phyloP scores from a whole-genome alignment of 176 grass and related monocot species.

The Aegilops longissima region DNA sequence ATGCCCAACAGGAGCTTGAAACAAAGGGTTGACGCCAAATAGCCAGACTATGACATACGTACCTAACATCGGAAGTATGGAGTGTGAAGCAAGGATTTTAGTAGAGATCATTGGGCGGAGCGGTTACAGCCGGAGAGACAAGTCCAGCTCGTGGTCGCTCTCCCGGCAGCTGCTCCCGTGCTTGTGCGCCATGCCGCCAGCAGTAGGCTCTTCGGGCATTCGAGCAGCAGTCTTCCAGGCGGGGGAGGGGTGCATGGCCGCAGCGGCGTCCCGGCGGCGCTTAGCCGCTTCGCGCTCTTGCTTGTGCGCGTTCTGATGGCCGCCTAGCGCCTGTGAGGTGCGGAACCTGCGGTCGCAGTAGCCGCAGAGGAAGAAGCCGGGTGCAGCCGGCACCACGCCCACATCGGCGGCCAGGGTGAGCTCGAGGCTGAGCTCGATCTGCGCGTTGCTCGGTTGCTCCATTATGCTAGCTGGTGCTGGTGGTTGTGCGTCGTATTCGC shows the following conservation, averaged over 20 bases:
- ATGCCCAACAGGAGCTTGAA: no score
- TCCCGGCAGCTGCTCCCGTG: neutral
- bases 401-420: no score
- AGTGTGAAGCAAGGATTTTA: no score
- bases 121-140: slow-evolving; percentile 50
- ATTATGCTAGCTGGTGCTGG: no score
- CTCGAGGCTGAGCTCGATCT: no score
- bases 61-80: no score
- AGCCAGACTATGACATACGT: no score
- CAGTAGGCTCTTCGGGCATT: neutral
- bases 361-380: slow-evolving; percentile 75
- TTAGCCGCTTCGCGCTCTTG: slow-evolving; percentile 74
- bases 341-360: slow-evolving; percentile 83
- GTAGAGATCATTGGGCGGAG: neutral
- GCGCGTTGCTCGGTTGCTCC: no score
- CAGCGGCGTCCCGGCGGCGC: slow-evolving; percentile 38
- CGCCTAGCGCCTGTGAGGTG: slow-evolving; percentile 85
- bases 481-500: no score
- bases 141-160: slow-evolving; percentile 11
- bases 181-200: neutral
- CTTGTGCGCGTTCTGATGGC: slow-evolving; percentile 99
- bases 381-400: neutral
- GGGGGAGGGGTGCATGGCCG: no score
- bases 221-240: neutral
- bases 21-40: no score